phyloP scores from a whole-genome alignment of 345 rosid genomes.

The Brassica nigra region DNA sequence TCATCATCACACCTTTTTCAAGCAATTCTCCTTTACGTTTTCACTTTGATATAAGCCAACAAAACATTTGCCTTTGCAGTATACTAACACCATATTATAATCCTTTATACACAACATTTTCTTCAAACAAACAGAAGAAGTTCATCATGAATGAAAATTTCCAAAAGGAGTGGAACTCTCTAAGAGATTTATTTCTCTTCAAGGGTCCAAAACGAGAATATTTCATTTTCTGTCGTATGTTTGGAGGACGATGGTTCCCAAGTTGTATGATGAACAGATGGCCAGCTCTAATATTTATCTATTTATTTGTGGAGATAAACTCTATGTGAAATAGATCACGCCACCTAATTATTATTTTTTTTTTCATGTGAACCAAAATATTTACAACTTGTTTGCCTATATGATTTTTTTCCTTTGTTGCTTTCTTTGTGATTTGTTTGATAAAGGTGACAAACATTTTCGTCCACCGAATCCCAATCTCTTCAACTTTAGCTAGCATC shows the following conservation, averaged over 20 bases:
- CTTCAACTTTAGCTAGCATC: constrained; percentile 50
- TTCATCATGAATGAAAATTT: not conserved
- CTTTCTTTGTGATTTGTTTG: constrained; percentile 24
- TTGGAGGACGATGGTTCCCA: constrained; percentile 45
- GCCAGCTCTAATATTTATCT: not conserved
- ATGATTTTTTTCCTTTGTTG: not conserved
- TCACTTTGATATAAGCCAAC: not conserved
- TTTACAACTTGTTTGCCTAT: constrained; percentile 28
- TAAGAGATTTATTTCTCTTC: not conserved
- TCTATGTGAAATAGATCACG: constrained; percentile 58
- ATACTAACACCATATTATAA: not conserved
- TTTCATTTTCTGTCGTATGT: constrained; percentile 19
- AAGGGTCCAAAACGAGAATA: constrained; percentile 12
- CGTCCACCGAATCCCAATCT: constrained; percentile 81
- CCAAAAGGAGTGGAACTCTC: constrained; percentile 1
- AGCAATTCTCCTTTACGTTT: not conserved
- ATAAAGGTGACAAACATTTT: constrained; percentile 37
- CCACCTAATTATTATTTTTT: constrained; percentile 43
- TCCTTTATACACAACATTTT: not conserved
- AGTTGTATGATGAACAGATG: constrained; percentile 20
- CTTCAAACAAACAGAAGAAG: not conserved
- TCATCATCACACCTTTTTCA: not conserved
- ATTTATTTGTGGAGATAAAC: constrained; percentile 43
- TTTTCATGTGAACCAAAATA: constrained; percentile 38
- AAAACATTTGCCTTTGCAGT: not conserved